Percentiles rank a stretch among this genome's conserved stretches.
phyloP scores from a whole-genome alignment of 768 basidiomycete genomes.

The Tylopilus sp. region DNA sequence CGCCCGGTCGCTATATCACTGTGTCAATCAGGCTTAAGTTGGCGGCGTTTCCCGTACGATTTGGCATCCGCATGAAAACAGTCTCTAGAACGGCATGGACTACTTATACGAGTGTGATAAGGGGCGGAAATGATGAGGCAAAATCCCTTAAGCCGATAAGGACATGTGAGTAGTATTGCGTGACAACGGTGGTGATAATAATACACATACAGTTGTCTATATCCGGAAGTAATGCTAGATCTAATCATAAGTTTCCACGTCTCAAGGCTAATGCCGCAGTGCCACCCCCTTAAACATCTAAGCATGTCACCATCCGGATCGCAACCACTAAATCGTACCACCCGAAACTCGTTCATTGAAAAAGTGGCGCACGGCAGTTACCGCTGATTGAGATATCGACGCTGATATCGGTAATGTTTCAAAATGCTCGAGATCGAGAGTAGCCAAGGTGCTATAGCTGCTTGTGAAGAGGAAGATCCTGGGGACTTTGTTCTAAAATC shows the following conservation, averaged over 20 bases:
- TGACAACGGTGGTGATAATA: not conserved
- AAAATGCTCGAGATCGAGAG: constrained; percentile 8
- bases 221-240: not conserved
- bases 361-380: not conserved
- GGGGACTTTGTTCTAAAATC: not conserved
- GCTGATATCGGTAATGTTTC: constrained; percentile 1
- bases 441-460: constrained; percentile 4
- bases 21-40: not conserved
- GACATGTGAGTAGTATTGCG: not conserved
- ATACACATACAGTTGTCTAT: not conserved
- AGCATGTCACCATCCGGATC: not conserved
- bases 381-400: not conserved
- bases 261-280: not conserved
- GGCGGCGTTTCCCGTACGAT: not conserved
- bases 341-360: not conserved
- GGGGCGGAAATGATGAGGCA: not conserved
- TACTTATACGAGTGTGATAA: too few relatives aligned
- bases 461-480: not conserved
- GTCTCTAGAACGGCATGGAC: too few relatives aligned
- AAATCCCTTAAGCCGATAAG: not conserved
- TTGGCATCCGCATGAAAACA: too few relatives aligned
- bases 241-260: not conserved
- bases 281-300: not conserved
- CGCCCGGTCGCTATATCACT: not conserved
- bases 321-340: not conserved